These are phyloP conservation scores for Hysterangium stoloniferum DNA, from an alignment of 768 basidiomycete species.

Conservation along the genomic window DNA sequence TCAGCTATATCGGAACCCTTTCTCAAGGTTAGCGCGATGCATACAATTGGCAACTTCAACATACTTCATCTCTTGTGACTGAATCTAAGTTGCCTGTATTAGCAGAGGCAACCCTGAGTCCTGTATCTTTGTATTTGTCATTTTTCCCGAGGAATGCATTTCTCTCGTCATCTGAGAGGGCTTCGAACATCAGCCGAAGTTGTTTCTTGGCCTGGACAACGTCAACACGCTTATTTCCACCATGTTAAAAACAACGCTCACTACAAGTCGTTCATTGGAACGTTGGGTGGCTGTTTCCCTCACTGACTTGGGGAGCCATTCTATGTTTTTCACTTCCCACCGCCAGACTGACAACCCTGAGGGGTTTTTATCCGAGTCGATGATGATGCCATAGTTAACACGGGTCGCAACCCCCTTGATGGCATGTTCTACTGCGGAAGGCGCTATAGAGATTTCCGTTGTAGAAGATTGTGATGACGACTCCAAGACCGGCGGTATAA, in stretches of 20 bases:
- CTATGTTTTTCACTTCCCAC: slow-evolving; percentile 70
- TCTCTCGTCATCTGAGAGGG: slow-evolving; percentile 50
- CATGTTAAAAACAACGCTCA: slow-evolving; percentile 15
- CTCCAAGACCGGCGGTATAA: slow-evolving; percentile 52
- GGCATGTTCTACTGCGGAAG: slow-evolving; percentile 49
- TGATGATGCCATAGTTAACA: slow-evolving; percentile 75
- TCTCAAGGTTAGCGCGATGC: no score
- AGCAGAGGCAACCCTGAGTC: slow-evolving; percentile 31
- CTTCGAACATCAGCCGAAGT: slow-evolving; percentile 45
- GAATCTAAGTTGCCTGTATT: slow-evolving; percentile 9
- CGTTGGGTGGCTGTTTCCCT: slow-evolving; percentile 56
- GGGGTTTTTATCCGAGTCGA: slow-evolving; percentile 36
- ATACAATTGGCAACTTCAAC: no score
- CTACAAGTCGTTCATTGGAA: slow-evolving; percentile 59
- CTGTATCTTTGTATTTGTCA: slow-evolving; percentile 27
- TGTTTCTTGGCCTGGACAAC: slow-evolving; percentile 49
- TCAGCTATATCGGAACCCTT: no score
- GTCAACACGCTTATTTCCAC: not conserved
- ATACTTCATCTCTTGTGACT: no score
- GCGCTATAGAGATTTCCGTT: slow-evolving; percentile 23
- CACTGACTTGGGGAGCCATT: slow-evolving; percentile 62
- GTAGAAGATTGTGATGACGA: slow-evolving; percentile 24
- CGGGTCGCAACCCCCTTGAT: slow-evolving; percentile 59
- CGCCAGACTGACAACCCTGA: slow-evolving; percentile 70
- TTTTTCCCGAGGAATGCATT: slow-evolving; percentile 47